Base-by-base conservation (phyloP, 2,329 filamentous ascomycete genomes). In the Bipolaris gigantea region DNA sequence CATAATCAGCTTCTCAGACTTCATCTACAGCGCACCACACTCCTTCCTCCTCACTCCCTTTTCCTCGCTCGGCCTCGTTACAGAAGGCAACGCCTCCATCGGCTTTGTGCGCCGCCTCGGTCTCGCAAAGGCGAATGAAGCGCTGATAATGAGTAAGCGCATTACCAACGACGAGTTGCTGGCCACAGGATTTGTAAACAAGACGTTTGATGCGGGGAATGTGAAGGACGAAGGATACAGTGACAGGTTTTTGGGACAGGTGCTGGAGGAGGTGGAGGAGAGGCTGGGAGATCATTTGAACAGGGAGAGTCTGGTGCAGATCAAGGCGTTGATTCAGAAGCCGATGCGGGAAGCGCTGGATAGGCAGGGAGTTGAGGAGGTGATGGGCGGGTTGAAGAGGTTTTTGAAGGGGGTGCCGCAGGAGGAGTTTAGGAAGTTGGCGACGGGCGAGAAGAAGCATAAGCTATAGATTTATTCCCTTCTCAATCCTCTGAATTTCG, bases 1-100 rank as follows among this genome's bases (percentile, higher is more conserved):
- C 0, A 77, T 97, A 0, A 80, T 91, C 53, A 87, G 87, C 25
- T 89, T 90, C 73, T 89, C 89, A 21, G 94, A 97, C 79, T 97
- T 97, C 79, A 84, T 97, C 73, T 97, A 97, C 80, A 87, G 70
- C 4, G 82, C 88, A 0, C 92, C 92, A 0, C 83, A 89, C 63
- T 79, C 92, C 27, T 99, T 91, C 76, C 80, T 97, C 23, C 85
- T 97, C 23, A 96, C 92, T 1, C 94, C 94, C 4, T 97, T 97
- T 77, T 88, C 87, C 4, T 93, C 89, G 1, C 83, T 97, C 1
- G 93, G 94, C 1, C 84, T 99, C 1, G 92, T 97, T 0, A 84
- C 92, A 50, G 94, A 97, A 77, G 94, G 93, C 36, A 90, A 88
- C 42, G 86, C 92, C 0, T 90, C 86, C 15, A 80, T 86, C 50